Base-by-base conservation (phyloP, 768 basidiomycete genomes). In the Suillus americanus region DNA sequence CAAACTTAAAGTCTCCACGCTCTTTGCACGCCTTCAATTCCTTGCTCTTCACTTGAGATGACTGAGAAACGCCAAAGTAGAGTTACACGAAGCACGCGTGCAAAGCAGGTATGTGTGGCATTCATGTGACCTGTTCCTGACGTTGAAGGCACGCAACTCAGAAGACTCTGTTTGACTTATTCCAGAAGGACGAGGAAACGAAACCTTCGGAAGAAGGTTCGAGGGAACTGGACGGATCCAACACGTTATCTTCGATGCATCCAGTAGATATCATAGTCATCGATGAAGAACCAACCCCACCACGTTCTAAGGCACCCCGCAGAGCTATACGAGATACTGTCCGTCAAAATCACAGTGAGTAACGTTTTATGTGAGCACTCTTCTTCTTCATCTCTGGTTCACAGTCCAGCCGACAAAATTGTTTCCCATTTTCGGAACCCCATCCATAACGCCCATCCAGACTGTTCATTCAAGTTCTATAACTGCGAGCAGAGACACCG, bases 371-470 rank as follows among this genome's bases (percentile, higher is more conserved):
- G 16, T 30, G 18, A 28, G 40, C 57, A 28, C 38, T 30, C 5
- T 41, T 20, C 25, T 41, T 59, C 3, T 13, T 59, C 3, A 41
- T 41, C 12, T 2, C 25, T 41, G 20, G 16, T 37, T n/a, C 51
- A 33, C 53, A 76, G 74, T 46, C 16, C 70, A 45, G 18, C 64
- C 59, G 37, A 23, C 16, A 37, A 66, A 53, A 45, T 20, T 76
- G 33, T 77, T 64, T 51, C 71, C 74, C 18, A 74, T 75, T 38
- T 75, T 74, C 55, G 65, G 68, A 10, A 70, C 59, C 54, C 38
- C 68, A 10, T 48, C 53, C 55, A 63, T 8, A 35, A 38, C 50
- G 5, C 50, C 25, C 33, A 40, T 55, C 33, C 53, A 35, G 55
- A 16, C 35, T 9, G 4, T 37, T 57, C n/a, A 18, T 18, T 40